Base-by-base conservation (phyloP, 441 rosid genomes). In the Sinapis alba region DNA sequence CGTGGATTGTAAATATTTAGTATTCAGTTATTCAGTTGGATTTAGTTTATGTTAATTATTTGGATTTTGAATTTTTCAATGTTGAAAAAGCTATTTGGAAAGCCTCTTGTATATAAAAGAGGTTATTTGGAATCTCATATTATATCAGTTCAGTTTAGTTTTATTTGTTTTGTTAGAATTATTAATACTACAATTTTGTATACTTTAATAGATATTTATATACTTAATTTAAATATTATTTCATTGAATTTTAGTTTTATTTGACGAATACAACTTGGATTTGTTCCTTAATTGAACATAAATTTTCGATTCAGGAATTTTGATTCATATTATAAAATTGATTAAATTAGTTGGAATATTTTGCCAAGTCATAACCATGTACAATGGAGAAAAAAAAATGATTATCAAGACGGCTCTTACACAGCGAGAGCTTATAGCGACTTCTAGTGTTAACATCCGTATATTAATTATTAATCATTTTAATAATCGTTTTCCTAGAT, bases 331-430 rank as follows among this genome's bases (percentile, higher is more conserved):
- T 53, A 45, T 19, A 53, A 53, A 53, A 10, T 19, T 15, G 10
- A 47, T 6, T 16, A 53, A 53, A 19, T 20, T 53, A 53, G 58
- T 53, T 53, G 58, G 58, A 53, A 53, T 3, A 15, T 45, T 45
- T 45, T 45, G 53, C 26, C 26, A 53, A 53, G 24, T 53, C 53
- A 11, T 11, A 36, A 50, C 18, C 56, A 47, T 6, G 16, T 15
- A 47, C 54, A 16, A 15, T 7, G 56, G 21, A 18, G 58, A 19
- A 53, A 53, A 19, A 15, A 53, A 20, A 51, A 51, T 7, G 12
- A 19, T 53, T 75, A 12, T 20, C 36, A 53, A 36, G 79, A 62
- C 79, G 68, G 79, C 64, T 74, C 15, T 28, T 50, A 68, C 20
- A 50, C 56, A 70, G 65, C 71, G 64, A 47, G 24, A 57, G 26